Percentiles rank a stretch among this genome's conserved stretches.
Conservation (phyloP, 768 basidiomycete species). For the Panaeolus cyanescens region DNA sequence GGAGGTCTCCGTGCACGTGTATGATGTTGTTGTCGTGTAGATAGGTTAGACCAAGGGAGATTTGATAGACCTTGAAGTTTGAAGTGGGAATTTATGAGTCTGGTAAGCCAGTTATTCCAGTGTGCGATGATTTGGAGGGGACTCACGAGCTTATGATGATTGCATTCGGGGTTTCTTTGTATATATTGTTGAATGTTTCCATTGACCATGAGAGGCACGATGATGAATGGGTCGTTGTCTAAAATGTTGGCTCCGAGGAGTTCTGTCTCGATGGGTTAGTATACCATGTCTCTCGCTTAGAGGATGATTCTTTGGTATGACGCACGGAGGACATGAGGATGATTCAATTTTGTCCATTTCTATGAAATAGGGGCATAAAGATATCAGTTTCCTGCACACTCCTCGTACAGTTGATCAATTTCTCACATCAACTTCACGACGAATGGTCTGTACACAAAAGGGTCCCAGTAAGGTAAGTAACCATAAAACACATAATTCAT, state of each 20-base stretch:
- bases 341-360: slow-evolving; percentile 20
- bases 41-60: slow-evolving; percentile 23
- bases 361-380: too few relatives aligned
- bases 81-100: too few relatives aligned
- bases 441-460: slow-evolving; percentile 13
- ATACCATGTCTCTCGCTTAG: too few relatives aligned
- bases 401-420: not conserved
- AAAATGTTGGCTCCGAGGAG: slow-evolving; percentile 26
- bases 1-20: slow-evolving; percentile 31
- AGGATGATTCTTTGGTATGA: not conserved
- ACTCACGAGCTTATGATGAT: slow-evolving; percentile 21
- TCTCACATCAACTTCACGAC: slow-evolving; percentile 14
- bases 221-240: slow-evolving; percentile 26
- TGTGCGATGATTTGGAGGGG: too few relatives aligned
- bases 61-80: slow-evolving; percentile 20
- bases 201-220: slow-evolving; percentile 23
- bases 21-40: slow-evolving; percentile 24
- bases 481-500: not conserved
- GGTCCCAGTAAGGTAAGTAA: too few relatives aligned
- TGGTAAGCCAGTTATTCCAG: too few relatives aligned
- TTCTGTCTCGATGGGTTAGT: slow-evolving; percentile 11
- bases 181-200: slow-evolving; percentile 21
- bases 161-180: slow-evolving; percentile 13
- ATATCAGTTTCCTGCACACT: not conserved
- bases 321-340: slow-evolving; percentile 24